A percentile compares a stretch with the other conserved stretches of the same genome.
phyloP scores from a whole-genome alignment of 1,284 basidiomycete genomes.

The Taiwanofungus camphoratus region DNA sequence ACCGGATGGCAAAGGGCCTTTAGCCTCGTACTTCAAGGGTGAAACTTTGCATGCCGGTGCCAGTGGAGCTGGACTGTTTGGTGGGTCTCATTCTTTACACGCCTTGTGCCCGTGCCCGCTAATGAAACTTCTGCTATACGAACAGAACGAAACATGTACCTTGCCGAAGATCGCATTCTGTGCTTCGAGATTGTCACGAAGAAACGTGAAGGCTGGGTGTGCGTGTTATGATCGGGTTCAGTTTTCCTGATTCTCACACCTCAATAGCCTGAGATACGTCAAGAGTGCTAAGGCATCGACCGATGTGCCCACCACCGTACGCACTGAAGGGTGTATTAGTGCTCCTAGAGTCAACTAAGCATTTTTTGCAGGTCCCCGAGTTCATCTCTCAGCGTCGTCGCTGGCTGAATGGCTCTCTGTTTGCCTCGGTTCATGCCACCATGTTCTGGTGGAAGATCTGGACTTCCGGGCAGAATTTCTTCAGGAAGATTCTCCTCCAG shows the following conservation, averaged over 20 bases:
- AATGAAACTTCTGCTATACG: constrained; percentile 8
- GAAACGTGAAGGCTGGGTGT: constrained; percentile 78
- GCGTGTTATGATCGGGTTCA: constrained; percentile 30
- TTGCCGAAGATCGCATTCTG: constrained; percentile 90
- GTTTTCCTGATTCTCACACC: not conserved
- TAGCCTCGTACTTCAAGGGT: constrained; percentile 89
- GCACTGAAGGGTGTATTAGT: constrained; percentile 10
- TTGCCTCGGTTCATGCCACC: constrained; percentile 84
- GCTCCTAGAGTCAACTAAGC: not conserved
- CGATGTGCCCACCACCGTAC: constrained; percentile 75
- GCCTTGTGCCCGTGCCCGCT: constrained; percentile 4
- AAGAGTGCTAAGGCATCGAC: constrained; percentile 88
- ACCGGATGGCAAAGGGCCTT: constrained; percentile 77
- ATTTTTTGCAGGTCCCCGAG: constrained; percentile 54
- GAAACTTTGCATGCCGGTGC: constrained; percentile 77
- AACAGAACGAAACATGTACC: constrained; percentile 82
- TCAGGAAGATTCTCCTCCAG: constrained; percentile 79
- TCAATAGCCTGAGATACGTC: constrained; percentile 76
- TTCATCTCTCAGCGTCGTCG: constrained; percentile 89
- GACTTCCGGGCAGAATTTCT: constrained; percentile 85
- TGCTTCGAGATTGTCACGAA: constrained; percentile 99
- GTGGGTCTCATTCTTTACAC: constrained; percentile 21
- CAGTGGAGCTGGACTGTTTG: constrained; percentile 66
- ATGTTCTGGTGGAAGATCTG: constrained; percentile 83
- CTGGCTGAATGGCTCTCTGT: constrained; percentile 87